A percentile compares a stretch with the other conserved stretches of the same genome.
Conservation (phyloP, 2,329 filamentous ascomycete genomes). For the Calonectria crousiana region DNA sequence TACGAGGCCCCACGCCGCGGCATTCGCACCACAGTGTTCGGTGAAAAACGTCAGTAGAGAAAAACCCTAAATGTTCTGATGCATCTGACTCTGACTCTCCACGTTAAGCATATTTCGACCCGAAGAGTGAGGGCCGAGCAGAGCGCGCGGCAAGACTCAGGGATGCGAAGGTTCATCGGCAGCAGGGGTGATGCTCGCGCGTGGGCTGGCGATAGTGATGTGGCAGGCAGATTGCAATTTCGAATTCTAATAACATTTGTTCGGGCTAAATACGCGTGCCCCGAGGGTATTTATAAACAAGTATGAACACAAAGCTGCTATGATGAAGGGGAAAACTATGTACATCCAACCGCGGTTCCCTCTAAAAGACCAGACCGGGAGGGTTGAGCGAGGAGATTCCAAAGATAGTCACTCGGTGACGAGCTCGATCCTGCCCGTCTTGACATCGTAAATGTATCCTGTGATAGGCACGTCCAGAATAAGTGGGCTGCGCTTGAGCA, state of each 20-base stretch:
- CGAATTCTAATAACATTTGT: background rate
- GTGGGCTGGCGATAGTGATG: background rate
- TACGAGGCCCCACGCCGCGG: constrained; percentile 30
- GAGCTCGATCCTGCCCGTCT: constrained; percentile 70
- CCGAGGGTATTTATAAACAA: constrained; percentile 6
- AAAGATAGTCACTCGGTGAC: constrained; percentile 30
- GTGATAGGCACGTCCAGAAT: constrained; percentile 73
- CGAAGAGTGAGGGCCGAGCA: constrained; percentile 25
- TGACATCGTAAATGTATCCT: constrained; percentile 84
- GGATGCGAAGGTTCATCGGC: background rate
- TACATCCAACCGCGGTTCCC: constrained; percentile 5
- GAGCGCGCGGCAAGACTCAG: constrained; percentile 19
- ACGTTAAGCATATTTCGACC: constrained; percentile 15
- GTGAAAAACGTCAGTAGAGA: constrained; percentile 23
- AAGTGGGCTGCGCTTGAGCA: constrained; percentile 69
- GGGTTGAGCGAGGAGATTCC: background rate
- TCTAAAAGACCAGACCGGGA: background rate
- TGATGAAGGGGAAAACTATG: background rate
- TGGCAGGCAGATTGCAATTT: background rate
- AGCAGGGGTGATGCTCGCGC: background rate
- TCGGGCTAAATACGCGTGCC: background rate
- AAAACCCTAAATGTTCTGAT: background rate
- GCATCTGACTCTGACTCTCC: background rate
- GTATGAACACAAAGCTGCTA: background rate
- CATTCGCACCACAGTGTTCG: constrained; percentile 28